Percentiles rank a stretch among this genome's conserved stretches.
phyloP scores from a whole-genome alignment of 2,329 filamentous ascomycete genomes.

The Fusarium brevicatenulatum region DNA sequence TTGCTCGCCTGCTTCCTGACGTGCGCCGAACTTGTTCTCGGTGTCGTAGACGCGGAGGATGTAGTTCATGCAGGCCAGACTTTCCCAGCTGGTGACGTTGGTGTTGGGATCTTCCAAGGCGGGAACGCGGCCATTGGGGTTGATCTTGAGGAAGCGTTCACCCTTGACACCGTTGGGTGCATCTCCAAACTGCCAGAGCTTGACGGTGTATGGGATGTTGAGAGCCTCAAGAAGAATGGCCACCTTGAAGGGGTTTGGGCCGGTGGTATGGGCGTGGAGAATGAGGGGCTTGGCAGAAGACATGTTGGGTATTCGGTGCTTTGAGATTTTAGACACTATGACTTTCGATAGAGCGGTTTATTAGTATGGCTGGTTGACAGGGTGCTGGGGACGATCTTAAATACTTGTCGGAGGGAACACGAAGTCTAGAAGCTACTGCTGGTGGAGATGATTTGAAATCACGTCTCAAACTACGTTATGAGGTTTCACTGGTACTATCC shows the following conservation, averaged over 20 bases:
- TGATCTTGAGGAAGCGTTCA: slow-evolving; percentile 44
- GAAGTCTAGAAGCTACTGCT: background rate
- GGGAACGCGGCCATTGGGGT: slow-evolving; percentile 48
- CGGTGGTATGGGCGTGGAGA: slow-evolving; percentile 3
- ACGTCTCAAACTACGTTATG: background rate
- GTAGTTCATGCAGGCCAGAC: slow-evolving; percentile 37
- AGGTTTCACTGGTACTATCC: background rate
- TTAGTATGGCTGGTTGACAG: too few species aligned
- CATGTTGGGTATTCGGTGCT: background rate
- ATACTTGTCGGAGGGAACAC: background rate
- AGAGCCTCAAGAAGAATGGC: slow-evolving; percentile 47
- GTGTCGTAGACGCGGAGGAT: slow-evolving; percentile 34
- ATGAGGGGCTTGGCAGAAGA: slow-evolving; percentile 13
- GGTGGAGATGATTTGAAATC: slow-evolving; percentile 10
- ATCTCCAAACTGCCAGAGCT: slow-evolving; percentile 19
- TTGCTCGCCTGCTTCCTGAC: slow-evolving; percentile 3
- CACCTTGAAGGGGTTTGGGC: slow-evolving; percentile 43
- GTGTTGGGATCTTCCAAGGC: slow-evolving; percentile 48
- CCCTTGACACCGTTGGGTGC: slow-evolving; percentile 34
- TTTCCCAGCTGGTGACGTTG: slow-evolving; percentile 44
- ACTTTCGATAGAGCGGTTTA: background rate
- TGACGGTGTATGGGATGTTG: slow-evolving; percentile 42
- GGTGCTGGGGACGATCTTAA: background rate
- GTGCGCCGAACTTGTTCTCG: slow-evolving; percentile 13
- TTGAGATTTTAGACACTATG: too few species aligned